Conservation (phyloP, 345 rosid genomes). For the Eucalyptus virginea region DNA sequence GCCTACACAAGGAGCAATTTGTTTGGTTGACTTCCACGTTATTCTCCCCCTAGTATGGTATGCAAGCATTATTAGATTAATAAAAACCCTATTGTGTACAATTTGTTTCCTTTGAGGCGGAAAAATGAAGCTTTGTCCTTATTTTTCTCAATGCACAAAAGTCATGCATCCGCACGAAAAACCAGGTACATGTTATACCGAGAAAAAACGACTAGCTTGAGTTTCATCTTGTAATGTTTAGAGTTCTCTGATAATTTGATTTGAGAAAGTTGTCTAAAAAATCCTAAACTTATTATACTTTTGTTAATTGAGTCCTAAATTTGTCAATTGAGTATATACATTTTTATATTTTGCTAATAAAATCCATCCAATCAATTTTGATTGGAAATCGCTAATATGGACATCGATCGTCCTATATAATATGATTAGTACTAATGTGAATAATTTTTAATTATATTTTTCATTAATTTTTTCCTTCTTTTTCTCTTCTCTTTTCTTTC, state of each 20-base stretch:
- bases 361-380: fast-evolving
- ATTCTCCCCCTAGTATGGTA: background rate
- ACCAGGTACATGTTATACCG: background rate
- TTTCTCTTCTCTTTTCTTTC: no score
- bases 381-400: fast-evolving
- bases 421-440: fast-evolving
- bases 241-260: background rate
- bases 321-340: no score
- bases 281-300: fast-evolving
- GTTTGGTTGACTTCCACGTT: background rate
- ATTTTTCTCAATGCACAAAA: background rate
- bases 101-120: background rate
- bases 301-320: no score
- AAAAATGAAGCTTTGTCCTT: background rate
- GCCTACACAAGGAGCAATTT: background rate
- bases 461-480: no score
- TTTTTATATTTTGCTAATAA: no score
- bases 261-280: no score
- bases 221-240: background rate
- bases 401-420: fast-evolving
- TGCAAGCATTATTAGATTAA: background rate
- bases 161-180: background rate
- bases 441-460: no score
- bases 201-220: background rate
- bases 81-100: background rate